Evolutionary conservation across 1,139 yeast species (phyloP).

Genomic region (Pneumocystis jirovecii): DNA sequence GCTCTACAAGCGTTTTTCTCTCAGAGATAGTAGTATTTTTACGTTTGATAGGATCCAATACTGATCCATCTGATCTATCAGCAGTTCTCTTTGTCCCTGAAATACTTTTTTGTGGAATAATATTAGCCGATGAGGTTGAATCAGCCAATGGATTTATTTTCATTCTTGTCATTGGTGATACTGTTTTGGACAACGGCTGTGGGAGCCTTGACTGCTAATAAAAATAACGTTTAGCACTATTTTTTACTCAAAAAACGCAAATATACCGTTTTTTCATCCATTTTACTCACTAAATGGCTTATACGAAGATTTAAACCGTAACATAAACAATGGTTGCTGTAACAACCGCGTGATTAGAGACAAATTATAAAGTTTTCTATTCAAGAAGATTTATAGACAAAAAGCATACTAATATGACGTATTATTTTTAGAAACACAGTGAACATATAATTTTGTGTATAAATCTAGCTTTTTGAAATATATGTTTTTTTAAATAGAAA

Average conservation of each 20-base stretch:
- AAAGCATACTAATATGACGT: too few relatives aligned
- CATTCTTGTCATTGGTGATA: background rate
- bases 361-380: background rate
- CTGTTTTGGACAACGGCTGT: background rate
- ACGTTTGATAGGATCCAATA: background rate
- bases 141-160: background rate
- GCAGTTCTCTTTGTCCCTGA: background rate
- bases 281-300: background rate
- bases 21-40: background rate
- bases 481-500: too few relatives aligned
- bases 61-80: background rate
- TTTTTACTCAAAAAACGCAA: background rate
- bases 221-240: background rate
- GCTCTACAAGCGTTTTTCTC: background rate
- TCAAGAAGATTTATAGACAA: background rate
- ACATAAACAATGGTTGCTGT: background rate
- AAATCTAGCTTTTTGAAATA: too few relatives aligned
- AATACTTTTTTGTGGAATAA: background rate
- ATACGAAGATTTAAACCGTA: background rate
- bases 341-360: background rate
- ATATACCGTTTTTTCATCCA: background rate
- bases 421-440: too few relatives aligned
- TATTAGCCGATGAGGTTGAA: background rate
- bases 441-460: too few relatives aligned
- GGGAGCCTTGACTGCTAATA: background rate